Conservation (phyloP, 441 rosid species). For the Adansonia madagascariensis region DNA sequence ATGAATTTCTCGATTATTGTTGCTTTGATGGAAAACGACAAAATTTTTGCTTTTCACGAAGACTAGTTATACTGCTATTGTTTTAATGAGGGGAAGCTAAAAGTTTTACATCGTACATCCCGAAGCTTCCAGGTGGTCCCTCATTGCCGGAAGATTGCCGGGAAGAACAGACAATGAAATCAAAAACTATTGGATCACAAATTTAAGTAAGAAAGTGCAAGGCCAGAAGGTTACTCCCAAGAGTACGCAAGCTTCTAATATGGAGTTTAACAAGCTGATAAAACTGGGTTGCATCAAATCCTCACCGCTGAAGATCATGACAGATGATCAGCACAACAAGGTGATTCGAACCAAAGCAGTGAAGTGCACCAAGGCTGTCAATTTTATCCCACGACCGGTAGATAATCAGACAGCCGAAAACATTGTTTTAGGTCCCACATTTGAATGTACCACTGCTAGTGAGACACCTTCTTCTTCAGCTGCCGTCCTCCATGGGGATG, state of each 20-base stretch:
- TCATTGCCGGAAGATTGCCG: conserved; percentile 54
- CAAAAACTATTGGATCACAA: conserved; percentile 64
- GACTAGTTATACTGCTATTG: no score
- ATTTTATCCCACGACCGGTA: neutral
- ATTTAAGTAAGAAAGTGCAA: conserved; percentile 44
- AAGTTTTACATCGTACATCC: no score
- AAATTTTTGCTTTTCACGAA: no score
- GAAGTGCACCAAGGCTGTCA: conserved; percentile 26
- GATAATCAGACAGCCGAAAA: neutral
- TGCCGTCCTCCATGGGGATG: neutral
- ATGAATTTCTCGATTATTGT: no score
- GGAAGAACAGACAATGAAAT: conserved; percentile 50
- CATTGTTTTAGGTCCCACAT: neutral
- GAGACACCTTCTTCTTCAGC: neutral
- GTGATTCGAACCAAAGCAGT: conserved; percentile 35
- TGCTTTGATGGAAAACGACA: no score
- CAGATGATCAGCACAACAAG: neutral
- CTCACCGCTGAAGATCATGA: no score
- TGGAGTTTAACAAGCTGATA: no score
- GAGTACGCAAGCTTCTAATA: neutral
- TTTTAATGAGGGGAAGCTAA: no score
- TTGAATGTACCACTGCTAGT: neutral
- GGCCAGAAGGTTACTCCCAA: conserved; percentile 31
- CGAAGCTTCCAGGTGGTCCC: conserved; percentile 49
- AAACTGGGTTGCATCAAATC: no score